Percentiles rank a stretch among this genome's conserved stretches.
These are phyloP conservation scores for Marchantia polymorpha DNA, from an alignment of 225 moss, liverwort and hornwort genomes.

Conservation along the genomic window DNA sequence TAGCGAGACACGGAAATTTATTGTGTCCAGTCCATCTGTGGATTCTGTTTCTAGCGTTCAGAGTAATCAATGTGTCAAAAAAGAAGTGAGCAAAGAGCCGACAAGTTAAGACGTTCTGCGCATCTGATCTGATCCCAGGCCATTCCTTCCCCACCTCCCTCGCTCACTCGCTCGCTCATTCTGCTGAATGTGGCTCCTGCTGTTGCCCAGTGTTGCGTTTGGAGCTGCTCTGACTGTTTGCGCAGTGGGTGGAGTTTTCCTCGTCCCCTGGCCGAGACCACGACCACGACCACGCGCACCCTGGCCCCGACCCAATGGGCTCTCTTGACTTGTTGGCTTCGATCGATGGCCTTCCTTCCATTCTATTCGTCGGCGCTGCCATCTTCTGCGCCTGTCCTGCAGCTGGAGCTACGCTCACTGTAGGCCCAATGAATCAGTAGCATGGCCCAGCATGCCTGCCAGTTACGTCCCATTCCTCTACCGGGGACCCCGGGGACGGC, in stretches of 20 bases:
- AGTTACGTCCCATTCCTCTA: too few species aligned
- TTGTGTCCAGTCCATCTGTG: not conserved
- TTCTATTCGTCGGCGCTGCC: not conserved
- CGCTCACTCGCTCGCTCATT: not conserved
- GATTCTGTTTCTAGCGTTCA: constrained; percentile 1
- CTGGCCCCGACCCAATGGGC: not conserved
- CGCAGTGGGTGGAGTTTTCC: not conserved
- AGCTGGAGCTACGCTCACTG: not conserved
- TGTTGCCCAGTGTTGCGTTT: not conserved
- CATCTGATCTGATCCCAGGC: not conserved
- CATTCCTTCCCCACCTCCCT: not conserved
- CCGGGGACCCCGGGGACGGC: not conserved
- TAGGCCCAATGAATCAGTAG: not conserved
- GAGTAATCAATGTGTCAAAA: not conserved
- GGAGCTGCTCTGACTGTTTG: not conserved
- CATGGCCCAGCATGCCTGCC: not conserved
- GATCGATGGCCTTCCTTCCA: not conserved
- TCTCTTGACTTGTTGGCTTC: not conserved
- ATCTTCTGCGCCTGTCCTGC: not conserved
- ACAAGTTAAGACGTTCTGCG: constrained; percentile 2
- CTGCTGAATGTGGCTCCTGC: not conserved
- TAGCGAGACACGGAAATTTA: not conserved
- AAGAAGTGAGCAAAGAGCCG: not conserved
- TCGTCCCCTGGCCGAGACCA: not conserved
- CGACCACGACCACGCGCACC: not conserved